Evolutionary conservation across 352 stramenopile genomes (phyloP).

Genomic region (Phytopythium cucurbitacearum): DNA sequence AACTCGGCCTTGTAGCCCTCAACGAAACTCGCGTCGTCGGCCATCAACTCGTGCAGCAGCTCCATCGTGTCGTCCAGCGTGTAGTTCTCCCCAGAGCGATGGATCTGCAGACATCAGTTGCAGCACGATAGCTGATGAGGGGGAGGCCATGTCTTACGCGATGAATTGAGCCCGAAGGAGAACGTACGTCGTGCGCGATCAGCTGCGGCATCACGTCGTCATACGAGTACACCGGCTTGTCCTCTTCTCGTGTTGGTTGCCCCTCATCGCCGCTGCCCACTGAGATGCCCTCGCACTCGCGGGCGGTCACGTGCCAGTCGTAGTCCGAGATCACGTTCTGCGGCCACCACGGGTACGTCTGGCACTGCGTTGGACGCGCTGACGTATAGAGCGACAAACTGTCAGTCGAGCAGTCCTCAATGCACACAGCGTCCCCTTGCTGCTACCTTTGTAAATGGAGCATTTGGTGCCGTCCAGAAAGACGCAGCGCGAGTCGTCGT

Average conservation of each 20-base stretch:
- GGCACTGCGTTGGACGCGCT: slow-evolving; percentile 73
- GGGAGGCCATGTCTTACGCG: background rate
- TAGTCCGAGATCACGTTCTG: slow-evolving; percentile 75
- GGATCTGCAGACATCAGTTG: slow-evolving; percentile 34
- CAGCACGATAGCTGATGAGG: background rate
- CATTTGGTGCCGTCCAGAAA: slow-evolving; percentile 68
- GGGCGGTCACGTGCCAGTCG: slow-evolving; percentile 64
- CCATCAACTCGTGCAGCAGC: slow-evolving; percentile 52
- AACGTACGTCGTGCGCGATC: slow-evolving; percentile 63
- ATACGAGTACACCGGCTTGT: slow-evolving; percentile 22
- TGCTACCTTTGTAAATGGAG: slow-evolving; percentile 53
- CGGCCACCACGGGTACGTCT: slow-evolving; percentile 81
- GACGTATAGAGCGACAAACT: slow-evolving; percentile 3
- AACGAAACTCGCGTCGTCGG: slow-evolving; percentile 51
- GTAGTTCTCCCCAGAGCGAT: slow-evolving; percentile 68
- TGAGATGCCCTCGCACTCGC: slow-evolving; percentile 62
- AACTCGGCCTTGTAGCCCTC: slow-evolving; percentile 55
- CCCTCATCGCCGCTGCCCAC: background rate
- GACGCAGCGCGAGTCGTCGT: slow-evolving; percentile 53
- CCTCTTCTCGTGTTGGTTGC: background rate
- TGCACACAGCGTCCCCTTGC: background rate
- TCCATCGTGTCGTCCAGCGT: slow-evolving; percentile 62
- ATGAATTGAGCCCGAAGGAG: too few species aligned
- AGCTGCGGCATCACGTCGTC: slow-evolving; percentile 53
- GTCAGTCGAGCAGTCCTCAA: background rate